Conservation (phyloP, 2,329 filamentous ascomycete species). For the Aspergillus ochraceoroseus region DNA sequence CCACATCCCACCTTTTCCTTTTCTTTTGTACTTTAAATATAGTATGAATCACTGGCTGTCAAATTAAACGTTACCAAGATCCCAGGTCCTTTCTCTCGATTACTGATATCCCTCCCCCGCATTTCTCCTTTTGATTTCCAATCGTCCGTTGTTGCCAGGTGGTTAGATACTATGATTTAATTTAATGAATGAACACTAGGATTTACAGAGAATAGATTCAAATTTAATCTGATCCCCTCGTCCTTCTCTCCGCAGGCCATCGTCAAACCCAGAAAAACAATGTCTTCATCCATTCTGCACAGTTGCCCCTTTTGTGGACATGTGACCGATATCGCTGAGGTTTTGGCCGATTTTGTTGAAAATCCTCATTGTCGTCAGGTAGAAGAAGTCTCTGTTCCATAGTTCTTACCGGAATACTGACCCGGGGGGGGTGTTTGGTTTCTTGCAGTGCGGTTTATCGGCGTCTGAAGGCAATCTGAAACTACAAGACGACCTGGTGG, state of each 20-base stretch:
- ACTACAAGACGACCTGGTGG: constrained; percentile 74
- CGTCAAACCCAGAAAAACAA: constrained; percentile 14
- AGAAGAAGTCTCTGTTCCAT: constrained; percentile 23
- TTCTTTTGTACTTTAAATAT: too few species aligned
- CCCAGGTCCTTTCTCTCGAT: too few species aligned
- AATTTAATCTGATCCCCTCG: neutral
- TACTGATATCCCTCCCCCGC: too few species aligned
- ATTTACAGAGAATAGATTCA: neutral
- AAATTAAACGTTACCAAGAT: too few species aligned
- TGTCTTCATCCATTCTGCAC: constrained; percentile 39
- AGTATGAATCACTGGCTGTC: too few species aligned
- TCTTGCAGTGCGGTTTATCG: constrained; percentile 41
- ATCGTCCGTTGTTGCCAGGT: too few species aligned
- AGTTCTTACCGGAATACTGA: constrained; percentile 24
- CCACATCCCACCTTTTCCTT: neutral
- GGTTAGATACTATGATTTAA: too few species aligned
- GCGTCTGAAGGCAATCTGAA: constrained; percentile 51
- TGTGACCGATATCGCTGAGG: constrained; percentile 35
- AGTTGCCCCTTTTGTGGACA: constrained; percentile 40
- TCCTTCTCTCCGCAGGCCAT: neutral
- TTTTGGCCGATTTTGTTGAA: constrained; percentile 36
- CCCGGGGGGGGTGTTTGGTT: too few species aligned
- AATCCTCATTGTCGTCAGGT: constrained; percentile 42
- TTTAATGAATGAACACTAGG: too few species aligned
- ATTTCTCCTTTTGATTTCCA: too few species aligned